phyloP scores from a whole-genome alignment of 2,329 filamentous ascomycete genomes.

The Microdochium trichocladiopsis region DNA sequence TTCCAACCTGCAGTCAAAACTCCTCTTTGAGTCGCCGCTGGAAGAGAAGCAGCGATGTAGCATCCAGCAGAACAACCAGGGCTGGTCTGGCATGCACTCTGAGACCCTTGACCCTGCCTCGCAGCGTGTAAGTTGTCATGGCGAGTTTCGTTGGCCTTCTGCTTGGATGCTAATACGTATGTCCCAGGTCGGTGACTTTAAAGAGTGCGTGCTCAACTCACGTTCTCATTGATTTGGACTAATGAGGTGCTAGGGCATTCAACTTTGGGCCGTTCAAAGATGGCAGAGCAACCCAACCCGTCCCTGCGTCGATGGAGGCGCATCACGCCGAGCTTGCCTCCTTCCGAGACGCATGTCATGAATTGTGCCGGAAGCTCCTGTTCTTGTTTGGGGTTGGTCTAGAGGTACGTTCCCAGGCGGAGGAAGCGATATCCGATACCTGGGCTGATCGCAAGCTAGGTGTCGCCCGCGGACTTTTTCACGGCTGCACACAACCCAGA shows the following conservation, averaged over 20 bases:
- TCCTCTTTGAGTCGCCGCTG: slow-evolving; percentile 63
- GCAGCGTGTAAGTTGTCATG: slow-evolving; percentile 54
- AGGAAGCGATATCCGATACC: no score
- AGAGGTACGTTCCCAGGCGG: no score
- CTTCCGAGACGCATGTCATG: slow-evolving; percentile 67
- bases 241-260: slow-evolving; percentile 58
- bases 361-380: slow-evolving; percentile 66
- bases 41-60: slow-evolving; percentile 69
- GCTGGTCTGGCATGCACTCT: slow-evolving; percentile 82
- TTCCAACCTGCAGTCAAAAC: slow-evolving; percentile 46
- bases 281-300: slow-evolving; percentile 66
- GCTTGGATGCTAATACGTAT: slow-evolving; percentile 1
- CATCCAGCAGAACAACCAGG: slow-evolving; percentile 75
- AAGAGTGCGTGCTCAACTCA: slow-evolving; percentile 55
- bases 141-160: background rate
- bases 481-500: slow-evolving; percentile 38
- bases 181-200: slow-evolving; percentile 69
- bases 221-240: slow-evolving; percentile 2
- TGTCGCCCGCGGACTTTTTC: slow-evolving; percentile 46
- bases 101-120: slow-evolving; percentile 82
- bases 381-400: slow-evolving; percentile 74
- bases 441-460: slow-evolving; percentile 17
- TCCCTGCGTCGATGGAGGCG: slow-evolving; percentile 57
- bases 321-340: slow-evolving; percentile 54
- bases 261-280: slow-evolving; percentile 77